phyloP scores from a whole-genome alignment of 2,329 filamentous ascomycete genomes.

The Pseudocercospora fuligena region DNA sequence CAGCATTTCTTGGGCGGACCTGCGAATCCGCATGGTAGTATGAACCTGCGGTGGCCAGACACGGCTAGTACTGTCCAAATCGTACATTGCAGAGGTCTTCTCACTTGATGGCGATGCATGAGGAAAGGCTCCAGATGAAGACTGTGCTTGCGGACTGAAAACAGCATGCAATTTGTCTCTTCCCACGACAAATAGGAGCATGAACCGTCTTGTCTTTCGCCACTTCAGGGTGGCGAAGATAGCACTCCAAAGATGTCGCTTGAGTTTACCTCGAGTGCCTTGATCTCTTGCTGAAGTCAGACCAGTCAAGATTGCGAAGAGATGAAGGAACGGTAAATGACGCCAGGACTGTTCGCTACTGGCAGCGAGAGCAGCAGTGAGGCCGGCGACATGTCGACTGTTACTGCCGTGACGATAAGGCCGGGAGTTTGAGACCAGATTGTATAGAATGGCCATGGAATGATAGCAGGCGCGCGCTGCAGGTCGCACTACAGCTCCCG shows the following conservation, averaged over 20 bases:
- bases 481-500: neutral
- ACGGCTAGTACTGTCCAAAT: neutral
- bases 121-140: no score
- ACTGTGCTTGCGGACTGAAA: neutral
- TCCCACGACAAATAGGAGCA: neutral
- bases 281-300: neutral
- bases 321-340: neutral
- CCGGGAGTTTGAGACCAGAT: neutral
- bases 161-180: neutral
- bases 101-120: neutral
- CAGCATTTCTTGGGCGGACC: neutral
- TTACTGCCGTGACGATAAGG: neutral
- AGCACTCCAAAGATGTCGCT: neutral
- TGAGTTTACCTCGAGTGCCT: neutral
- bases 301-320: neutral
- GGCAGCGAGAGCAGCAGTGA: neutral
- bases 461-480: constrained; percentile 5
- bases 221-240: neutral
- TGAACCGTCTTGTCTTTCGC: neutral
- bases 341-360: neutral
- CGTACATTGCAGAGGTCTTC: neutral
- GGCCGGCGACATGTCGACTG: neutral
- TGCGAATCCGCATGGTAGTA: neutral
- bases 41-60: neutral
- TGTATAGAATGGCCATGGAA: constrained; percentile 5